Base-by-base conservation (phyloP, 2,329 filamentous ascomycete species). In the Chrysoporthe cubensis region DNA sequence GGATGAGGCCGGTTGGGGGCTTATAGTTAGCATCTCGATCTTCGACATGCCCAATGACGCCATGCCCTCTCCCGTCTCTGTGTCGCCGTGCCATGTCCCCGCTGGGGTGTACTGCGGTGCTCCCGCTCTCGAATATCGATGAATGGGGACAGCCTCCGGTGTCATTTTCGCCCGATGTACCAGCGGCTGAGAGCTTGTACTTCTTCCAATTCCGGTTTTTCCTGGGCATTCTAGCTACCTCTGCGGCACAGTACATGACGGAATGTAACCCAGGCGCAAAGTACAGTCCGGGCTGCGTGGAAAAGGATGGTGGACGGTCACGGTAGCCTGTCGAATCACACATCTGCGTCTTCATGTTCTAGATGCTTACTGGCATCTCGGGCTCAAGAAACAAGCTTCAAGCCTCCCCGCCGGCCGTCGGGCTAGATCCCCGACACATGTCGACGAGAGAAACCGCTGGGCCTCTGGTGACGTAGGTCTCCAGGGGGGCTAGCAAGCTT, bases 381-480 rank as follows among this genome's bases (percentile, higher is more conserved):
- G 21, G 21, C 50, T 32, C 54, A 42, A 48, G 54, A 43, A 65
- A 58, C 63, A 65, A 48, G 63, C 63, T 65, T 48, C 26, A 40
- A 48, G 40, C 34, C 44, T 44, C 50, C 52, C 32, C 42, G 61
- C 37, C 18, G 32, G 48, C 42, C 58, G 32, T 46, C 32, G 42
- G 32, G 32, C 43, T 52, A 42, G 4, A 18, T 37, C 48, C 50
- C 34, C n/a, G 54, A 42, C 16, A 32, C n/a, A 62, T 16, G 16
- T 63, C 43, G 61, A 52, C 44, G 8, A 34, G 60, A 63, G 34
- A 16, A 16, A 62, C 44, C 11, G 8, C 46, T 18, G 34, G 32
- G 61, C 48, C 61, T 63, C 48, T 48, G 40, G 61, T 63, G 61
- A 63, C 63, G 63, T 65, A 65, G 52, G 54, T 54, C 26, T 54